These are phyloP conservation scores for Chaetoscypha palmicola DNA, from an alignment of 2,329 filamentous ascomycete species.

Conservation along the genomic window DNA sequence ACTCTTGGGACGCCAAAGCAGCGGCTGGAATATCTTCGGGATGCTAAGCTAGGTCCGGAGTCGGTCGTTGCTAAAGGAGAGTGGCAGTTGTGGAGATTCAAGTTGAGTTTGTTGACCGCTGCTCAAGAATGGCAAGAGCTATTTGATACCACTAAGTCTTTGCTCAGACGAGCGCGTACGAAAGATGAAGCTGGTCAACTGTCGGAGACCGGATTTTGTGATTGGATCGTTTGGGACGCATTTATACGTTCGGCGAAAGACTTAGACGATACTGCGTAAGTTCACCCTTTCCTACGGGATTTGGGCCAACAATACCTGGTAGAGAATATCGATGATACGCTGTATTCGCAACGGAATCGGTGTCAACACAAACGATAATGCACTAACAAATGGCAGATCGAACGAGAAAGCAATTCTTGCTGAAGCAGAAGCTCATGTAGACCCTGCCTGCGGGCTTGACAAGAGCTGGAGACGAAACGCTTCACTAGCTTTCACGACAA, in stretches of 20 bases:
- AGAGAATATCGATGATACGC: no score
- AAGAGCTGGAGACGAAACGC: slow-evolving; percentile 32
- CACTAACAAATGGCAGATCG: no score
- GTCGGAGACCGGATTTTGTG: slow-evolving; percentile 25
- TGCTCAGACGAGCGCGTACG: slow-evolving; percentile 28
- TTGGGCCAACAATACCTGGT: no score
- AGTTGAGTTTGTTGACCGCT: slow-evolving; percentile 23
- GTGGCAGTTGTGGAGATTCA: slow-evolving; percentile 30
- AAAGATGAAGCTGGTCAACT: slow-evolving; percentile 24
- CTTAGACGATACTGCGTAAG: slow-evolving; percentile 22
- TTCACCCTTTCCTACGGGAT: background rate
- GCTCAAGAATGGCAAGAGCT: slow-evolving; percentile 26
- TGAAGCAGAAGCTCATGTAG: slow-evolving; percentile 28
- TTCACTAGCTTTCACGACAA: slow-evolving; percentile 26
- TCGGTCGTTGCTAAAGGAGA: slow-evolving; percentile 30
- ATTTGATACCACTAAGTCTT: slow-evolving; percentile 19
- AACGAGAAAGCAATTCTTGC: slow-evolving; percentile 16
- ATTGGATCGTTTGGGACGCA: slow-evolving; percentile 31
- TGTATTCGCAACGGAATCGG: no score
- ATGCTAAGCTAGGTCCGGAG: slow-evolving; percentile 28
- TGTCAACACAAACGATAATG: slow-evolving; percentile 2
- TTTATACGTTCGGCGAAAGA: slow-evolving; percentile 25
- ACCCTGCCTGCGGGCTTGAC: slow-evolving; percentile 26
- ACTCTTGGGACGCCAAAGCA: slow-evolving; percentile 22
- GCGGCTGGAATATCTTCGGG: slow-evolving; percentile 25